These are phyloP conservation scores for Solanum corneliomulleri DNA, from an alignment of 257 asterid species.

Conservation along the genomic window DNA sequence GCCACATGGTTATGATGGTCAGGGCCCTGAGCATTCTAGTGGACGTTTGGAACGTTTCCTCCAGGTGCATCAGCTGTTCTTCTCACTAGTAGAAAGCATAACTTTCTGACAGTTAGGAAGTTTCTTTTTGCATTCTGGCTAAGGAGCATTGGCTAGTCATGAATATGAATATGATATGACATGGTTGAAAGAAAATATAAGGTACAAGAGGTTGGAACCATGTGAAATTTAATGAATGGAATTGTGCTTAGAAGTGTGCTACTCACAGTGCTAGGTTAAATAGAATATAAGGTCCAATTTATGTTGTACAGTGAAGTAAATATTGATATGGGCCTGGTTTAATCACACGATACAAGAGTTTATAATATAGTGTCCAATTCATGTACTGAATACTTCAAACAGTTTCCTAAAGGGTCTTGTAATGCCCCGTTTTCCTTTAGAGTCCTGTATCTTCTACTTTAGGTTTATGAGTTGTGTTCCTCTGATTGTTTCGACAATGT, in stretches of 20 bases:
- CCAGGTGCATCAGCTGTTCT: constrained; percentile 26
- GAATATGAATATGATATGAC: not conserved
- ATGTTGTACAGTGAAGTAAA: not conserved
- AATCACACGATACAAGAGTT: not conserved
- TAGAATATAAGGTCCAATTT: not conserved
- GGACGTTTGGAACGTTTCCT: constrained; percentile 77
- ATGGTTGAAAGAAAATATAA: not conserved
- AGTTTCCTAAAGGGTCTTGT: not conserved
- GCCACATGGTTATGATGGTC: constrained; percentile 81
- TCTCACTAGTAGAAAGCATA: constrained; percentile 4
- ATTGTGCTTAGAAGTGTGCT: not conserved
- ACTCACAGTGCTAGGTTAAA: not conserved
- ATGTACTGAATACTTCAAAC: not conserved
- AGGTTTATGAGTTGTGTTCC: not conserved
- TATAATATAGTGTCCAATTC: not conserved
- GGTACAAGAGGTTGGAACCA: not conserved
- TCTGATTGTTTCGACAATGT: not conserved
- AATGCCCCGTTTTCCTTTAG: not conserved
- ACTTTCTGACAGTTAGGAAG: not conserved
- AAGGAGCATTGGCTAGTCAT: not conserved
- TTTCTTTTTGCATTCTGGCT: constrained; percentile 1
- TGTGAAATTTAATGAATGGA: not conserved
- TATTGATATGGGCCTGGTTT: not conserved
- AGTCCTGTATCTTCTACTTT: not conserved
- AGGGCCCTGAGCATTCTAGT: constrained; percentile 83